Evolutionary conservation across 2,329 filamentous ascomycete species (phyloP).

Genomic region (Botrytis pseudocinerea): DNA sequence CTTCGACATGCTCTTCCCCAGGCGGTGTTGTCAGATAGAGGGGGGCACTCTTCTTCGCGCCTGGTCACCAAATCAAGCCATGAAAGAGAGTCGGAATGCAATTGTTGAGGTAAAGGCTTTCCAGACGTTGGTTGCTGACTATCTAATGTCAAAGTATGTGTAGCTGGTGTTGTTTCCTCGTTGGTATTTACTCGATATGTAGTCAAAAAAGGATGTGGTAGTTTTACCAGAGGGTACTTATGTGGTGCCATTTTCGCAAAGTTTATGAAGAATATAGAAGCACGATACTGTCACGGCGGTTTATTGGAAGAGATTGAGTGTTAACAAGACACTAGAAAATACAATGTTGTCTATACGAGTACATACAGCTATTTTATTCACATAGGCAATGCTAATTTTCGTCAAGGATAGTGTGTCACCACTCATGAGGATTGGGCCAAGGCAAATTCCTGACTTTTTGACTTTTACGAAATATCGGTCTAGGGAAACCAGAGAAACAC

Average conservation of each 20-base stretch:
- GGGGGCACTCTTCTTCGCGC: slow-evolving; percentile 28
- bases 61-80: slow-evolving; percentile 37
- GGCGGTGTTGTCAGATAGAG: slow-evolving; percentile 42
- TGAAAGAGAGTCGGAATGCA: slow-evolving; percentile 39
- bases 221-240: slow-evolving; percentile 30
- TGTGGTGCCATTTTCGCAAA: slow-evolving; percentile 17
- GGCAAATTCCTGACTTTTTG: neutral
- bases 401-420: slow-evolving; percentile 4
- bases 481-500: neutral
- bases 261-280: neutral
- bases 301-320: neutral
- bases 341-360: neutral
- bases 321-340: neutral
- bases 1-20: slow-evolving; percentile 42
- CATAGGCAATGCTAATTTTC: neutral
- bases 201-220: slow-evolving; percentile 31
- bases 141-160: slow-evolving; percentile 25
- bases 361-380: neutral
- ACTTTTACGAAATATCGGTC: neutral
- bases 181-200: slow-evolving; percentile 30
- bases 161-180: slow-evolving; percentile 24
- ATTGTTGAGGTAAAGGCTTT: slow-evolving; percentile 30
- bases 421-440: neutral
- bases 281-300: neutral
- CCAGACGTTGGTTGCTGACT: slow-evolving; percentile 22